A percentile compares a stretch with the other conserved stretches of the same genome.
Evolutionary conservation across 2,329 filamentous ascomycete genomes (phyloP).

Genomic region (Hysterium pulicare): DNA sequence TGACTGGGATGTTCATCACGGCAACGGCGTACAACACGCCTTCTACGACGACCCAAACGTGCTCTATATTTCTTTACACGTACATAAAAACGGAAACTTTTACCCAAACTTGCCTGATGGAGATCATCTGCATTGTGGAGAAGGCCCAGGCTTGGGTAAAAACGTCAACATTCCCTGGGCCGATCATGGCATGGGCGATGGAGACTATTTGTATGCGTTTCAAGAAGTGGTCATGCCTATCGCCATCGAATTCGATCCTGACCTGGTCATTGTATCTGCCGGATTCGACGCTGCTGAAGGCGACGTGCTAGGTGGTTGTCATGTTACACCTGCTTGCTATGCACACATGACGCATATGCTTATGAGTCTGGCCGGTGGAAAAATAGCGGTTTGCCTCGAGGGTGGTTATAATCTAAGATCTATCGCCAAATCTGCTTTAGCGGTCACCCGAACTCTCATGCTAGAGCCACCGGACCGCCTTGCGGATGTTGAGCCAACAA

Average conservation of each 20-base stretch:
- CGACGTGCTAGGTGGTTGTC: constrained; percentile 88
- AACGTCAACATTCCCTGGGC: constrained; percentile 71
- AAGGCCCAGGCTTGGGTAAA: constrained; percentile 56
- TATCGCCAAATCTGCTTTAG: constrained; percentile 87
- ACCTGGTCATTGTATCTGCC: constrained; percentile 90
- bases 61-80: constrained; percentile 91
- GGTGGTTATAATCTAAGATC: constrained; percentile 93
- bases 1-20: constrained; percentile 79
- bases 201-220: constrained; percentile 94
- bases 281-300: constrained; percentile 95
- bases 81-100: constrained; percentile 78
- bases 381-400: constrained; percentile 87
- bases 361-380: constrained; percentile 88
- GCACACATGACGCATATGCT: constrained; percentile 99
- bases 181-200: constrained; percentile 79
- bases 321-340: constrained; percentile 86
- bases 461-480: constrained; percentile 77
- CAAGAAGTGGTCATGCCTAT: constrained; percentile 97
- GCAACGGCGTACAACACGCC: constrained; percentile 93
- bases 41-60: constrained; percentile 95
- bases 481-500: constrained; percentile 44
- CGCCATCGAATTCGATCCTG: constrained; percentile 86
- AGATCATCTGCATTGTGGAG: constrained; percentile 58
- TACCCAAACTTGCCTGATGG: constrained; percentile 68
- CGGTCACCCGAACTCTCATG: constrained; percentile 91